Evolutionary conservation across 2,329 filamentous ascomycete genomes (phyloP), one percentile per base, ranked within the genome.

Genomic region (Mycosphaerella sp.): DNA sequence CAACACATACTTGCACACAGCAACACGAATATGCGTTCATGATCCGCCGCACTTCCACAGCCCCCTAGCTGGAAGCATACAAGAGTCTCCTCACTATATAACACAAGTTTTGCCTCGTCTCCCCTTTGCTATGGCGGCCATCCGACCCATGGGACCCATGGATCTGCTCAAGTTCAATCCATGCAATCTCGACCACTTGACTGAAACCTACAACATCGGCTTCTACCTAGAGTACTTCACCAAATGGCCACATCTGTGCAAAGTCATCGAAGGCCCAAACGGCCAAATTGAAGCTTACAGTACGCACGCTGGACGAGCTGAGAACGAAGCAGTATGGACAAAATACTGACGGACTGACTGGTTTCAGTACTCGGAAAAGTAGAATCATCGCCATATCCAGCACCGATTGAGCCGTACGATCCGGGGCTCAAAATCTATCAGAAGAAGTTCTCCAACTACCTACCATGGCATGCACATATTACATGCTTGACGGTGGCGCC

Each of bases 401-500:
- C 87, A 40, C 82, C 83, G 47, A 80, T 86, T 68, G 78, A 81
- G 53, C 82, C 82, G 64, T 93, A 88, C 44, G 79, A 85, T 64
- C 89, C 74, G 12, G 48, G 61, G 41, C 54, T 68, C 17, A 65
- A 62, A 16, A 61, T 65, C 47, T 69, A 68, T 49, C 61, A 61
- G 36, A 72, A 69, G 59, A 67, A 71, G 10, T 69, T 71, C 56
- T 68, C 72, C 3, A 74, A 96, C 73, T 95, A 94, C 73, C 85
- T 95, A n/a, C 91, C 91, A n/a, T 97, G 89, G 88, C 93, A 98
- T 73, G 91, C 89, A 16, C 93, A 98, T 71, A 95, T 98, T 66
- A 98, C 93, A 4, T 93, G 91, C 32, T 77, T 98, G 45, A 97
- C 93, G 0, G 88, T 98, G 16, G 85, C 91, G 0, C 93, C 93